Percentiles rank a stretch among this genome's conserved stretches.
Conservation (phyloP, 2,329 filamentous ascomycete genomes). For the Pyrenochaeta sp. region DNA sequence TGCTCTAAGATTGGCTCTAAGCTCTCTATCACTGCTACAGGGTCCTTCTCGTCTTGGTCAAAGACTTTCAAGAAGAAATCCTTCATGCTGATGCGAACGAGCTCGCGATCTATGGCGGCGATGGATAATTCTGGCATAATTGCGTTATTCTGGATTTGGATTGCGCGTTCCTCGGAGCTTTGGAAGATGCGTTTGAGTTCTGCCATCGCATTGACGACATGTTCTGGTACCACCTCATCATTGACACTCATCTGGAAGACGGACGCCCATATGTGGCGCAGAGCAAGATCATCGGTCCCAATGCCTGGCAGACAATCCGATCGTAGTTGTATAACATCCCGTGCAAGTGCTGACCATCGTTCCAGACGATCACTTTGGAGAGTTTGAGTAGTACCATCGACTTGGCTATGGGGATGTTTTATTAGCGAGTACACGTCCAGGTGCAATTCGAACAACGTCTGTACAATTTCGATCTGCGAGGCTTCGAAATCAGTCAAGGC, state of each 20-base stretch:
- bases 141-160: conserved; percentile 80
- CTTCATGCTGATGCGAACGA: conserved; percentile 91
- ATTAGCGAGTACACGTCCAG: conserved; percentile 71
- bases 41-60: conserved; percentile 79
- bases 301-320: conserved; percentile 28
- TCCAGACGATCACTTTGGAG: conserved; percentile 65
- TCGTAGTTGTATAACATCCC: conserved; percentile 59
- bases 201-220: conserved; percentile 67
- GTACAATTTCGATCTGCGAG: conserved; percentile 59
- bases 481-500: conserved; percentile 41
- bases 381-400: conserved; percentile 59
- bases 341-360: conserved; percentile 66
- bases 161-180: conserved; percentile 56
- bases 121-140: conserved; percentile 87
- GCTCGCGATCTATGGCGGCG: conserved; percentile 85
- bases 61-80: conserved; percentile 95
- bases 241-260: conserved; percentile 67
- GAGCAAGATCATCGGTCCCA: conserved; percentile 52
- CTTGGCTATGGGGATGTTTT: conserved; percentile 65
- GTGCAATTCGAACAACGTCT: conserved; percentile 72
- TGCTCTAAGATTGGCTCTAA: conserved; percentile 91
- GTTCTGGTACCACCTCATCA: conserved; percentile 63
- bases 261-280: conserved; percentile 73
- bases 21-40: conserved; percentile 85
- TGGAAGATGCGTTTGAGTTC: conserved; percentile 66